Evolutionary conservation across 305 asterid species (phyloP), one percentile per base, ranked within the genome.

Genomic region (Petunia hybrid): DNA sequence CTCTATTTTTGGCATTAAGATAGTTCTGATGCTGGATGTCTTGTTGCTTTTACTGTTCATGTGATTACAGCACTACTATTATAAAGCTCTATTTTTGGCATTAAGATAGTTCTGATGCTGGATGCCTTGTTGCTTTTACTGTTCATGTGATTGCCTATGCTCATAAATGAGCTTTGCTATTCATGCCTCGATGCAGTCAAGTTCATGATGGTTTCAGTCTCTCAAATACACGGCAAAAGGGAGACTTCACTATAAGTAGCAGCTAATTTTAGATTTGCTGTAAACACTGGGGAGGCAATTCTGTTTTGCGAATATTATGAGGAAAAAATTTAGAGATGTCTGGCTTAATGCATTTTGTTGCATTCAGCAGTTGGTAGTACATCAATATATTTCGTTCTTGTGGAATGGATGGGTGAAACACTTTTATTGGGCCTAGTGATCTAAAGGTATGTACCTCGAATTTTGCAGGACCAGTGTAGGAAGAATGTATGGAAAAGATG

Each of bases 401-500:
- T 12, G 45, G 63, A 73, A 8, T 43, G 40, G 14, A 51, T 22
- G n/a, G 46, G 36, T 73, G 78, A 51, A 51, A 6, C 78, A 51
- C 51, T 36, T 51, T 13, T 51, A 51, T 48, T 53, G 6, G 22
- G 16, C 46, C 42, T 73, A 51, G 62, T 73, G 45, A 36, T 73
- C 78, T 36, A 41, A 51, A 36, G 62, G 22, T 51, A 36, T 8
- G 36, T 73, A 48, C 45, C 36, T 51, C 59, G 60, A 53, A 36
- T 38, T 42, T 16, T 77, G 67, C 81, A 87, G 90, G 85, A 78
- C 38, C 76, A 79, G 57, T 77, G 57, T 48, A 77, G 87, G 74
- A 59, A 80, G 70, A 71, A 84, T 64, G 67, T 82, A 41, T 77
- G 86, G 83, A 80, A 85, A 82, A 83, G 97, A 90, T 83, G 91